Evolutionary conservation across 2,329 filamentous ascomycete genomes (phyloP), one percentile per base, ranked within the genome.

Genomic region (Paecilomyces niveus): DNA sequence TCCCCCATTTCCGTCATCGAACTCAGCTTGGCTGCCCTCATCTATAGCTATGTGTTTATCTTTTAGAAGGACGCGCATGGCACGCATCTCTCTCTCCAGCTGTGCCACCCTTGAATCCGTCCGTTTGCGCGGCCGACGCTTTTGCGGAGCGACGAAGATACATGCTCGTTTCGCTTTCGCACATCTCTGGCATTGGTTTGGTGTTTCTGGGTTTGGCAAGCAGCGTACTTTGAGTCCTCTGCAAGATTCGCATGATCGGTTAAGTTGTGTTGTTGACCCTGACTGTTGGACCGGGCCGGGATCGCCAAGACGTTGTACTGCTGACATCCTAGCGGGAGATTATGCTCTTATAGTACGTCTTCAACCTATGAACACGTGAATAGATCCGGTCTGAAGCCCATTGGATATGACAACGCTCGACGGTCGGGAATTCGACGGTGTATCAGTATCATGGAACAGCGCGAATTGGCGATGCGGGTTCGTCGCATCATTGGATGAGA

Each of bases 191-290:
- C 71, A 74, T 57, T 72, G 70, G 50, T 68, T 72, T n/a, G 69
- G 65, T 18, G 65, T 65, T 52, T 60, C 57, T 52, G 63, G 65
- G 51, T 67, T 70, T 18, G 71, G 71, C 7, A 74, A 63, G 61
- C 71, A 74, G 54, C 71, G 71, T 8, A 74, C 71, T 60, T 74
- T 74, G 13, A 74, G 63, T 31, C 67, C 68, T 61, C 71, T 67
- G 45, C 71, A 74, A 6, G 71, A 72, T 65, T 74, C 71, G 56
- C 71, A 74, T 8, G 71, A 74, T 50, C 71, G 65, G 54, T 74
- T 74, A 31, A 74, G 60, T 60, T 72, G 71, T 56, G 63, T 67
- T 45, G 66, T 51, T 51, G 67, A 64, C 55, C 60, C 53, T 3
- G 64, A 59, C 57, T 66, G 61, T 54, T 67, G 66, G n/a, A 51